Base-by-base conservation (phyloP, 305 asterid species). In the Solanum chacoense region DNA sequence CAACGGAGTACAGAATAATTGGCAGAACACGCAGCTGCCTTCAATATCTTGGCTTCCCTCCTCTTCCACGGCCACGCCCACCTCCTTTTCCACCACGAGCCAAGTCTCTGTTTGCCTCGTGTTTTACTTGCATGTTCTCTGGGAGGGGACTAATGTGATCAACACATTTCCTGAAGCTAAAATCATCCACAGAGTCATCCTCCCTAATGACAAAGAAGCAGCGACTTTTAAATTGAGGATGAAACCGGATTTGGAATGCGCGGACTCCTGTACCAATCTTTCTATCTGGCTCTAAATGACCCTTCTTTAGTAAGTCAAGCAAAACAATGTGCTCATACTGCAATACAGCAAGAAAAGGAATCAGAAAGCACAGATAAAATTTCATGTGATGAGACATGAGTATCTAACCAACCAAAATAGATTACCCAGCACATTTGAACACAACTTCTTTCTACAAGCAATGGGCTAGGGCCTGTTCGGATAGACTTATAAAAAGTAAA, bases 141-240 rank as follows among this genome's bases (percentile, higher is more conserved):
- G 99, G 99, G 90, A 95, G 90, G 74, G 98, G 98, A 65, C 90
- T 92, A 14, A 97, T 94, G 89, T 92, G 95, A 88, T 97, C 93
- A 24, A 97, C 98, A 86, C 99, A 97, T 93, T 96, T 97, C 84
- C 99, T 92, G 94, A 97, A 97, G 95, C 99, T 97, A 91, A 96
- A 97, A 89, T 96, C 99, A 18, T 97, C 99, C 28, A 40, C 89
- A 3, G 98, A 91, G 10, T 92, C 97, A 75, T 97, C 99, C 42
- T 94, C 96, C 94, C 99, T 95, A 28, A 90, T 80, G 88, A 97
- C 91, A 89, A 96, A 97, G 94, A 95, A 97, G 92, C 99, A 96
- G 22, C 98, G 98, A 73, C 99, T 96, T 91, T 90, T 96, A 90
- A 69, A 97, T 91, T 94, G 94, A 29, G 98, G 99, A 88, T 97